Percentiles rank a stretch among this genome's conserved stretches.
These are phyloP conservation scores for Ocimum tenuiflorum DNA, from an alignment of 257 asterid species.

Conservation along the genomic window DNA sequence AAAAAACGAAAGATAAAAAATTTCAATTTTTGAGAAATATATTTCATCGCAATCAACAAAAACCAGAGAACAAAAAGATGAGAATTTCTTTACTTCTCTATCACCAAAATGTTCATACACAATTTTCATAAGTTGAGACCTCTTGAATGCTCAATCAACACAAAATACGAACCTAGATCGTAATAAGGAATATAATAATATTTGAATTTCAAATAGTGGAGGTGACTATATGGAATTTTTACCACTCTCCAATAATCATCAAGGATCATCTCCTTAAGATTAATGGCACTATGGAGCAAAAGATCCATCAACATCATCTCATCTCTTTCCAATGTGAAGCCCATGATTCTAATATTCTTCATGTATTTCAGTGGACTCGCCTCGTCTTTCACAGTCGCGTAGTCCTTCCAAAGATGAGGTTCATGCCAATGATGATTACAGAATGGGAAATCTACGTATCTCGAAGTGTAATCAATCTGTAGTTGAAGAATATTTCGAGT, in stretches of 20 bases:
- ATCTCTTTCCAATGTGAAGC: slow-evolving; percentile 10
- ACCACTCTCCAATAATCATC: slow-evolving; percentile 18
- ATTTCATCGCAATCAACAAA: too few species aligned
- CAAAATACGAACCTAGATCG: not conserved
- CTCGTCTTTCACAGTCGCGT: slow-evolving; percentile 22
- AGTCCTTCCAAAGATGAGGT: slow-evolving; percentile 35
- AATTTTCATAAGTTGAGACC: not conserved
- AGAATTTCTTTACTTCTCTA: too few species aligned
- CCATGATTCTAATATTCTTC: not conserved
- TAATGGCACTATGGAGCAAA: slow-evolving; percentile 16
- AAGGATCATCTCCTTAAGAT: slow-evolving; percentile 16
- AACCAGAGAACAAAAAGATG: too few species aligned
- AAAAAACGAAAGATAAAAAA: too few species aligned
- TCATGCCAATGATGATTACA: slow-evolving; percentile 29
- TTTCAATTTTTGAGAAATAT: too few species aligned
- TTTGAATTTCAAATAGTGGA: not conserved
- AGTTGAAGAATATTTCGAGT: too few species aligned
- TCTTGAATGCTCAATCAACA: not conserved
- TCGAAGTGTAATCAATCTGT: not conserved
- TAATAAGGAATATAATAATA: not conserved
- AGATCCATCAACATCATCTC: slow-evolving; percentile 20
- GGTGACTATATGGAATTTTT: slow-evolving; percentile 14
- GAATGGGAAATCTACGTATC: not conserved
- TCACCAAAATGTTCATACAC: not conserved
- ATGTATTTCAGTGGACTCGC: slow-evolving; percentile 13